These are phyloP conservation scores for Epichloe hybrida DNA, from an alignment of 2,329 filamentous ascomycete genomes.

Conservation along the genomic window DNA sequence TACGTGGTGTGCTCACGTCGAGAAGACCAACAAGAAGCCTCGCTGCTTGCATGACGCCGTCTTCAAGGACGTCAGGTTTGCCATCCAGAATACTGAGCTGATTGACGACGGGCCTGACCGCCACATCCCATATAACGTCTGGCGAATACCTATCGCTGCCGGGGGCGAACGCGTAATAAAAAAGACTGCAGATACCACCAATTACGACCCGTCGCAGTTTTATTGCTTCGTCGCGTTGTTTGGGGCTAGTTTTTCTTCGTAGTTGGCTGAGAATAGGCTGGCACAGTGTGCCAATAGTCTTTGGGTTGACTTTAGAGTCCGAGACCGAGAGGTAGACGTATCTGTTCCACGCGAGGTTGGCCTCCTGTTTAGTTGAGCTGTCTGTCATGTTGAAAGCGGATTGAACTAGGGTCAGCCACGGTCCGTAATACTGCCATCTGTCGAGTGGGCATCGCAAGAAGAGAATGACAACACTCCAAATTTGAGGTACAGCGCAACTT, in stretches of 20 bases:
- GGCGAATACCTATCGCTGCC: conserved; percentile 49
- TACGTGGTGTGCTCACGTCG: conserved; percentile 39
- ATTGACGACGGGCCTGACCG: conserved; percentile 51
- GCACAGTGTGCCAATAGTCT: conserved; percentile 32
- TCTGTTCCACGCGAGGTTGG: conserved; percentile 75
- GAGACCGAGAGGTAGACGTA: conserved; percentile 63
- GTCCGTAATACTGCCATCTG: conserved; percentile 59
- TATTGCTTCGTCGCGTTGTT: conserved; percentile 36
- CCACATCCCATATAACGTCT: conserved; percentile 67
- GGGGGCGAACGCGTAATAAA: conserved; percentile 73
- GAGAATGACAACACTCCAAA: conserved; percentile 76
- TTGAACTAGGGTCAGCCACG: conserved; percentile 70
- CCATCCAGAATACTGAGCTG: conserved; percentile 34
- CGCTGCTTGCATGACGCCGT: conserved; percentile 45
- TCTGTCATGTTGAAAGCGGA: conserved; percentile 74
- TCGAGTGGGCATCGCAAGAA: conserved; percentile 54
- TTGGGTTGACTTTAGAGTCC: conserved; percentile 40
- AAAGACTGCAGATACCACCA: conserved; percentile 61
- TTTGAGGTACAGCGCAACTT: conserved; percentile 56
- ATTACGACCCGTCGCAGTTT: conserved; percentile 42
- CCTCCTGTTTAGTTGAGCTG: conserved; percentile 54
- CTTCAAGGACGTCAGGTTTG: conserved; percentile 27
- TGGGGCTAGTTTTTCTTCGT: conserved; percentile 46
- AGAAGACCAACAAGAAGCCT: conserved; percentile 61
- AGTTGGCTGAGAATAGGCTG: conserved; percentile 58